Base-by-base conservation (phyloP, 352 stramenopile species). In the Globisporangium emineosum region DNA sequence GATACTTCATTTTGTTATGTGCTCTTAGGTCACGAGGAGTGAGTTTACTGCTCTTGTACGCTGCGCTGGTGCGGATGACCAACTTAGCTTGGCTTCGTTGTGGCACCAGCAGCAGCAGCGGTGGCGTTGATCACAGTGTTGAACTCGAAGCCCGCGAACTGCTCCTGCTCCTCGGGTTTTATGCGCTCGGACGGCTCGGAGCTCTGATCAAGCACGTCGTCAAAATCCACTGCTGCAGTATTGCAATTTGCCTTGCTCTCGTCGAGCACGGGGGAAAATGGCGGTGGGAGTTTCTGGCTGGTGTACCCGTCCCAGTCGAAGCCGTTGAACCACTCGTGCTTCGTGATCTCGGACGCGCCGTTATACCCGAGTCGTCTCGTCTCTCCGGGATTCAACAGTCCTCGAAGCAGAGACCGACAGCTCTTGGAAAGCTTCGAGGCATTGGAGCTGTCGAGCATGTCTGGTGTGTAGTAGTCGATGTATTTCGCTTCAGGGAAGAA, bases 221-320 rank as follows among this genome's bases (percentile, higher is more conserved):
- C 79, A 29, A 89, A 88, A 43, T 91, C 82, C 23, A 83, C 71
- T 0, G 64, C 75, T 0, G 82, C 78, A 10, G 82, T 88, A 69
- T 91, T 63, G 62, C 78, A 88, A 32, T 89, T 91, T 17, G 73
- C 75, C 57, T 89, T 80, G 52, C 73, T 77, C 50, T 86, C 73
- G 62, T 88, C 75, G 0, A 91, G 73, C 15, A 81, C 61, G 15
- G 82, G 81, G 15, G 66, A 59, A 54, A 91, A 87, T 5, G 81
- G 79, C 4, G 78, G 62, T 3, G 57, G 21, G 5, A 88, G 52
- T 13, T 52, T 81, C 25, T 73, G 66, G 9, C 64, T 52, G 2
- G 72, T 56, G 54, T 86, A 89, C 21, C 60, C 70, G 8, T 73
- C 50, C 82, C 82, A 91, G 55, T 88, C 75, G 43, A 91, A 91